Evolutionary conservation across 768 basidiomycete species (phyloP), one percentile per base, ranked within the genome.

Genomic region (Mycena leptocephala): DNA sequence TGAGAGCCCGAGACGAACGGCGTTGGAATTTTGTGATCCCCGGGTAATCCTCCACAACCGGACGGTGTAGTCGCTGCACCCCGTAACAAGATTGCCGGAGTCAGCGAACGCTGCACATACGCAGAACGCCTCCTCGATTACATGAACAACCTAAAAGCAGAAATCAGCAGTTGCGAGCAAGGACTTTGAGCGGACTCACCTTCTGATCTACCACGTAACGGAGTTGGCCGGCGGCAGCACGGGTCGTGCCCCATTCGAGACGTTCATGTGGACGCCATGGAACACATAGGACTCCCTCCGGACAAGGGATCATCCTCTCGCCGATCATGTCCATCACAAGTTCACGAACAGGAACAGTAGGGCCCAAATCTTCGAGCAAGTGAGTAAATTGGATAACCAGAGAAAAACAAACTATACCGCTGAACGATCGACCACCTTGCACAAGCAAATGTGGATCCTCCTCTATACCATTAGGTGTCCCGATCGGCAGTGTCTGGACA

Each of bases 101-200:
- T 97, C 95, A 1, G 95, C 93, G 80, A 97, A 97, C 2, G 88
- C 88, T 2, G 95, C 96, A 70, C 95, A 95, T 14, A 89, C 92
- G 72, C 93, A 93, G 58, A 87, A 91, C 2, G 92, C 90, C 24
- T 92, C 90, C 80, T 98, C 97, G 20, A 96, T 88, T 14, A 95
- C 91, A 86, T 96, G 95, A 0, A 93, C 90, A 33, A 94, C 83
- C 94, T 95, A 77, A 2, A n/a, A 64, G 43, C n/a, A 35, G 37
- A 18, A 55, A 66, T 69, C 14, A 65, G 58, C 14, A 65, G 56
- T 14, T 64, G 58, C 61, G 16, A 26, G 4, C n/a, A 55, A 6
- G 2, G 24, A 61, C 33, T 48, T 32, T 6, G 43, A 20, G n/a
- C 5, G 39, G 26, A 41, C 80, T 72, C 77, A 93, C 95, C 83